Base-by-base conservation (phyloP, 2,329 filamentous ascomycete genomes). In the Ascochyta clinopodiicola region DNA sequence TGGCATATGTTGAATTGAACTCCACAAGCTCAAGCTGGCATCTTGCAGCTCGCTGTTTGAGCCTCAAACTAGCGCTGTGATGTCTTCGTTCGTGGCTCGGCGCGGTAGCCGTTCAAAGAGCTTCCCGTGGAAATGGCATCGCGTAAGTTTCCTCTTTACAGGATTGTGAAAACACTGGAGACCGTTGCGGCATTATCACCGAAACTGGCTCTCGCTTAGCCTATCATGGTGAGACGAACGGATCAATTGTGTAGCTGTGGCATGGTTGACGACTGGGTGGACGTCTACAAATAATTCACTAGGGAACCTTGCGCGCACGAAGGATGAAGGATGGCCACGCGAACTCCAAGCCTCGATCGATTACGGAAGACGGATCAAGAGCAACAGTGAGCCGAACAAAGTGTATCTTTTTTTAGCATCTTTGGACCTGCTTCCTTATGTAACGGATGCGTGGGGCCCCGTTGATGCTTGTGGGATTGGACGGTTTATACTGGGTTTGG, bases 241-340 rank as follows among this genome's bases (percentile, higher is more conserved):
- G 12, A 17, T 12, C n/a, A 25, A 17, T n/a, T 37, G 31, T 50
- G 32, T 51, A 44, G 32, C 29, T 56, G 46, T 31, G 42, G 46
- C 52, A 36, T 43, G 46, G 47, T 47, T 12, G 36, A 31, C 21
- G 36, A 31, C 25, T 43, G 39, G 12, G 32, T 47, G 17, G 25
- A 50, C 32, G n/a, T 22, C 24, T 39, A 31, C 12, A 15, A 15
- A n/a, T 31, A 42, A 50, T 56, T 19, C 31, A 24, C 52, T n/a
- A 31, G 15, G 43, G 17, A 12, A 9, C 22, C 24, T 31, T 29
- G 27, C 27, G 19, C 24, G 29, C 13, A 22, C 25, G 36, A 36
- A 51, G 46, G 46, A 50, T 56, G 37, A 32, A 51, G 47, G 52
- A 51, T 51, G 46, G 47, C 52, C 52, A 56, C 31, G 52, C 51